phyloP scores from a whole-genome alignment of 1,284 basidiomycete species.

The Nidula niveotomentosa region DNA sequence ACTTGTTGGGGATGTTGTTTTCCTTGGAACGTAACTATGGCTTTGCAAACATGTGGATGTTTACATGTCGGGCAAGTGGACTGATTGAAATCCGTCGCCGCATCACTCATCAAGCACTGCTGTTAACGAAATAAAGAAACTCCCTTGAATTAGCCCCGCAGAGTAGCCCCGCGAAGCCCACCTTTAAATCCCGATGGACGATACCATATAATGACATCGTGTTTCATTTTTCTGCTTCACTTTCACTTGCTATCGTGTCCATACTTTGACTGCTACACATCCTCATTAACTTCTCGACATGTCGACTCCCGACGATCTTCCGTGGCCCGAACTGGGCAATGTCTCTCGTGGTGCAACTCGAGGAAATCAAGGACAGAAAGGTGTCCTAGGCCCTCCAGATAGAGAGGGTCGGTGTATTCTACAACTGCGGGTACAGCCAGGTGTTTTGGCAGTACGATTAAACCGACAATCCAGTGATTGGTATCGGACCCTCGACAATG shows the following conservation, averaged over 20 bases:
- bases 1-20: conserved; percentile 16
- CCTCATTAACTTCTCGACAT: conserved; percentile 30
- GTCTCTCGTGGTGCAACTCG: conserved; percentile 80
- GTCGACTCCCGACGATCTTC: conserved; percentile 72
- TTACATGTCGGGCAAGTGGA: conserved; percentile 23
- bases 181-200: conserved; percentile 29
- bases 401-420: conserved; percentile 67
- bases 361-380: conserved; percentile 82
- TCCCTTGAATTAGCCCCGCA: conserved; percentile 2
- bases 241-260: conserved; percentile 22
- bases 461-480: conserved; percentile 76
- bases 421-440: conserved; percentile 77
- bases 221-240: conserved; percentile 14
- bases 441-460: conserved; percentile 69
- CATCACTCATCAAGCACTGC: conserved; percentile 1
- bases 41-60: conserved; percentile 26
- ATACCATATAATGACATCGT: conserved; percentile 28
- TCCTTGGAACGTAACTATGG: conserved; percentile 22
- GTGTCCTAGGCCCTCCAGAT: conserved; percentile 66
- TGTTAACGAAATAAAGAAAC: background rate
- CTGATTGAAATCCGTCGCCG: conserved; percentile 10
- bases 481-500: conserved; percentile 72
- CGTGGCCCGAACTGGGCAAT: conserved; percentile 81
- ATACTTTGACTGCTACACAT: conserved; percentile 19
- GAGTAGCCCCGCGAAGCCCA: conserved; percentile 19